Base-by-base conservation (phyloP, 352 stramenopile species). In the Elongisporangium undulatum region DNA sequence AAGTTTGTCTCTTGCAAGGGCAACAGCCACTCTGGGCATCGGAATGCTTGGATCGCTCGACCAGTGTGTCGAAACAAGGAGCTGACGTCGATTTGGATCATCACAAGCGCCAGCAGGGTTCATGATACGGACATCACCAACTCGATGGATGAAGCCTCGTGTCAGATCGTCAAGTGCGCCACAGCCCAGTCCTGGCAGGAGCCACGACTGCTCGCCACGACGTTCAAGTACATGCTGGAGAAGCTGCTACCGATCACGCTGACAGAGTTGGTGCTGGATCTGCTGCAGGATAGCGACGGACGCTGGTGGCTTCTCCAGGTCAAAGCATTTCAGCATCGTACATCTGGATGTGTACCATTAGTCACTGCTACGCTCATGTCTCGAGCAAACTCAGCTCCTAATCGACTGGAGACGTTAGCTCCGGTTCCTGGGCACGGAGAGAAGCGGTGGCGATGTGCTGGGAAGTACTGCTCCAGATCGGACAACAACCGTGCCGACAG, bases 291-390 rank as follows among this genome's bases (percentile, higher is more conserved):
- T 45, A 49, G 24, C 2, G 55, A 69, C 51, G 80, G 84, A 4
- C 39, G 51, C 22, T 91, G 82, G 82, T 87, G 80, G 79, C 49
- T 89, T 9, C 58, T 90, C 8, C 82, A 93, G 56, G 67, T 93
- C 8, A 89, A 93, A 54, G 75, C 79, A 2, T 89, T 93, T 39
- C 70, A 79, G 13, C 41, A 69, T 13, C 56, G 59, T 50, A 53
- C 58, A 45, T 24, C 58, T 5, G 29, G 52, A n/a, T 22, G 5
- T 45, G 1, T 53, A 17, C 55, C 49, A 8, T 58, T 51, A 53
- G 52, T 9, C 1, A 23, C 3, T 17, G 23, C 34, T 3, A 50
- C 41, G 49, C 21, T 55, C 29, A 15, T 62, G 0, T 68, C 53
- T 8, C 71, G 77, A 55, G 79, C 74, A 7, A 70, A 69, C 50